Percentiles rank a stretch among this genome's conserved stretches.
phyloP scores from a whole-genome alignment of 106 monocot genomes.

The Allium sativum region DNA sequence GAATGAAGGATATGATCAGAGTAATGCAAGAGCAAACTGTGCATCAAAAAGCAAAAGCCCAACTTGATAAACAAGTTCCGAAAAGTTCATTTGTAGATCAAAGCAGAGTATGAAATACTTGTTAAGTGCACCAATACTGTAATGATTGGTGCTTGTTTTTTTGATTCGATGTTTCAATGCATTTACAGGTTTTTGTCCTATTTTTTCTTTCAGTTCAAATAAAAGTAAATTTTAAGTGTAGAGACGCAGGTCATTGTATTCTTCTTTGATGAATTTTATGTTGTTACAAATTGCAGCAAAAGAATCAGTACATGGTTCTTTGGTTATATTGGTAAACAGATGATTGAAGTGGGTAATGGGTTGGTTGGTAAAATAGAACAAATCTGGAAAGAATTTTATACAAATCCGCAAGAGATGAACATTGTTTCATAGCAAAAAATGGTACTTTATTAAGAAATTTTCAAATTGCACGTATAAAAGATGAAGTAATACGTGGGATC shows the following conservation, averaged over 20 bases:
- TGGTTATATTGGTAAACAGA: no score
- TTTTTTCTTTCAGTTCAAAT: background rate
- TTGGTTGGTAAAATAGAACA: no score
- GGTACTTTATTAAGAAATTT: no score
- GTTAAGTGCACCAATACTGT: background rate
- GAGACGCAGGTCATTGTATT: background rate
- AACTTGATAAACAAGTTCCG: slow-evolving; percentile 5
- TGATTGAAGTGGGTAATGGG: no score
- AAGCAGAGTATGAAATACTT: background rate
- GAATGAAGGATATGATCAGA: slow-evolving; percentile 64
- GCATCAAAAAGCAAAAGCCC: slow-evolving; percentile 29
- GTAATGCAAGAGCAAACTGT: slow-evolving; percentile 42
- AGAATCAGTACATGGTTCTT: no score
- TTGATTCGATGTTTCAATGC: slow-evolving; percentile 2
- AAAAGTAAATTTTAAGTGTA: background rate
- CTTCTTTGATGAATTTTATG: background rate
- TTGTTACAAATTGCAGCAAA: no score
- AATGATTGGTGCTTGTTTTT: background rate
- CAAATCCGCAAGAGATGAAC: no score
- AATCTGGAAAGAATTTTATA: no score
- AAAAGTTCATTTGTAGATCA: background rate
- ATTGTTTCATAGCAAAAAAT: no score
- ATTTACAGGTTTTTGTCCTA: background rate
- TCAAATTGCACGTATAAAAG: no score
- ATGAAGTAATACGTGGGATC: no score